Percentiles rank a stretch among this genome's conserved stretches.
These are phyloP conservation scores for Decorospora gaudefroyi DNA, from an alignment of 2,329 filamentous ascomycete genomes.

Conservation along the genomic window DNA sequence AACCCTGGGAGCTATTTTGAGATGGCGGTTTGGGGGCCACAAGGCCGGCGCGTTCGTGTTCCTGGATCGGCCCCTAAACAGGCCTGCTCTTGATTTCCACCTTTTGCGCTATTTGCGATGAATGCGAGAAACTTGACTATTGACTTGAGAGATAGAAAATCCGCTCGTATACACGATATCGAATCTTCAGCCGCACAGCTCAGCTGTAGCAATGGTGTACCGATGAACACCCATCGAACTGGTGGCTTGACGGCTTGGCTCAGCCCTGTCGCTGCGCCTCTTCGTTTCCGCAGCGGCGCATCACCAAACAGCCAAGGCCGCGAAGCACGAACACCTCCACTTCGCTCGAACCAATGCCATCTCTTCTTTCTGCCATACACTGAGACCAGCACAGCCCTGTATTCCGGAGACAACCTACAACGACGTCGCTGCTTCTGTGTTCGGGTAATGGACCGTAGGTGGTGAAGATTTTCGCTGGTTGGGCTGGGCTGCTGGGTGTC, in stretches of 20 bases:
- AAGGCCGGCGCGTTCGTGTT: constrained; percentile 4
- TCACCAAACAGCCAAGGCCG: constrained; percentile 13
- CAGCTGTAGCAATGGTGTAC: neutral
- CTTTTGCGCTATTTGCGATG: constrained; percentile 9
- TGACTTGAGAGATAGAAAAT: too few relatives aligned
- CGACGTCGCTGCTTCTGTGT: constrained; percentile 3
- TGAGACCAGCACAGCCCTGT: constrained; percentile 34
- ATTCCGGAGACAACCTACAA: constrained; percentile 2
- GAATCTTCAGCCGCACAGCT: constrained; percentile 6
- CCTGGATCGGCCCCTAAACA: constrained; percentile 5
- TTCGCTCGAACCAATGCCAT: constrained; percentile 27
- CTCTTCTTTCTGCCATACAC: constrained; percentile 33
- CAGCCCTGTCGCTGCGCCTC: constrained; percentile 21
- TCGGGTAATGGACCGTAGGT: constrained; percentile 1
- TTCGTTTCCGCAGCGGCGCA: constrained; percentile 12
- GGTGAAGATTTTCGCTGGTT: constrained; percentile 4
- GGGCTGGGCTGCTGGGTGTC: constrained; percentile 8
- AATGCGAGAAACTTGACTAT: neutral
- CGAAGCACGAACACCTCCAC: constrained; percentile 11
- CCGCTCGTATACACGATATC: constrained; percentile 18
- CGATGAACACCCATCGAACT: constrained; percentile 4
- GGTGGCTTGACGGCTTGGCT: constrained; percentile 15
- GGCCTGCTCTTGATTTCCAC: constrained; percentile 6
- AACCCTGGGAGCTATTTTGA: constrained; percentile 23
- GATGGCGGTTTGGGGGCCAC: constrained; percentile 4